Percentiles rank a stretch among this genome's conserved stretches.
phyloP scores from a whole-genome alignment of 2,329 filamentous ascomycete species.

The Botryosphaeria dothidea region DNA sequence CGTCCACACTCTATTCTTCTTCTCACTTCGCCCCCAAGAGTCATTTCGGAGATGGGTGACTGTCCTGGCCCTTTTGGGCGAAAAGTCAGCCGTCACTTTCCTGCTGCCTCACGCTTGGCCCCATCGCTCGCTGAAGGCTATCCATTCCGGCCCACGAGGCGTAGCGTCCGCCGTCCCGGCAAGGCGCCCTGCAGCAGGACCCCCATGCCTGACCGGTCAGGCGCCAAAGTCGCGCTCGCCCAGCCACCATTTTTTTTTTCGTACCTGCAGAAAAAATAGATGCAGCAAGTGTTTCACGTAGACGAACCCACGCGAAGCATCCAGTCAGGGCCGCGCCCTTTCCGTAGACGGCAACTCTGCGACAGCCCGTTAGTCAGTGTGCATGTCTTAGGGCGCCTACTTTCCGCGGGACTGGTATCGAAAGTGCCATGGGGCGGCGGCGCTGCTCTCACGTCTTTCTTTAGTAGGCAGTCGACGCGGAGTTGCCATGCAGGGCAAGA shows the following conservation, averaged over 20 bases:
- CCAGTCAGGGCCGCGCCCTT: background rate
- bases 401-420: background rate
- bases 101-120: background rate
- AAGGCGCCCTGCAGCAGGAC: background rate
- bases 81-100: background rate
- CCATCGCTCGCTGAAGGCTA: no score
- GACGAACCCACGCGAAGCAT: background rate
- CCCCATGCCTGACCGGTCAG: constrained; percentile 10
- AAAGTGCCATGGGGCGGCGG: no score
- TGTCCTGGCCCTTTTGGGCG: background rate
- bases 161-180: background rate
- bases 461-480: background rate
- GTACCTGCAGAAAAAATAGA: background rate
- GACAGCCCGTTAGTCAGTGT: background rate
- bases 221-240: background rate
- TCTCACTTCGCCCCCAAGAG: background rate
- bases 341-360: no score
- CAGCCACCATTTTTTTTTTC: background rate
- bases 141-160: no score
- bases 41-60: background rate
- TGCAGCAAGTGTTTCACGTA: constrained; percentile 3
- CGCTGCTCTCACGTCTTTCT: background rate
- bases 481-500: background rate
- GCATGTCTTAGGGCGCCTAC: background rate
- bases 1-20: background rate